Percentiles rank a stretch among this genome's conserved stretches.
phyloP scores from a whole-genome alignment of 345 rosid species.

The Durio zibethinus region DNA sequence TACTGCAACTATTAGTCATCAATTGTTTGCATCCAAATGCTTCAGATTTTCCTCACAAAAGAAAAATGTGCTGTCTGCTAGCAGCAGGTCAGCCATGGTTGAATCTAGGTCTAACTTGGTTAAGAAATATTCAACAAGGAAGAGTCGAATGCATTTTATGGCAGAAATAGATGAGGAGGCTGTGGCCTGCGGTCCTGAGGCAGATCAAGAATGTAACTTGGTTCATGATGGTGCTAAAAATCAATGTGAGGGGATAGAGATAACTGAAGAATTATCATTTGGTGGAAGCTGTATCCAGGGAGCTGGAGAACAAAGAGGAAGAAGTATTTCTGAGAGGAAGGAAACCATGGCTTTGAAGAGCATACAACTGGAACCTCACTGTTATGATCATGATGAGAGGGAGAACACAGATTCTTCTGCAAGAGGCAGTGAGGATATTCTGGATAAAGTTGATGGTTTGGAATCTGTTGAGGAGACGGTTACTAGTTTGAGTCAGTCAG shows the following conservation, averaged over 20 bases:
- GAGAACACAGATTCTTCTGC: slow-evolving; percentile 30
- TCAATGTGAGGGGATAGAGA: slow-evolving; percentile 33
- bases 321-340: slow-evolving; percentile 30
- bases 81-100: slow-evolving; percentile 30
- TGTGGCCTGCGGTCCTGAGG: slow-evolving; percentile 38
- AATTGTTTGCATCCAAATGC: slow-evolving; percentile 28
- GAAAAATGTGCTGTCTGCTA: slow-evolving; percentile 31
- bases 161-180: slow-evolving; percentile 37
- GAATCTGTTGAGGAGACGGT: slow-evolving; percentile 31
- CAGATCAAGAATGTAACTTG: slow-evolving; percentile 37
- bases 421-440: slow-evolving; percentile 19
- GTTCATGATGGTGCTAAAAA: slow-evolving; percentile 31
- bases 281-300: slow-evolving; percentile 20
- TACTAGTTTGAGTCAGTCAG: slow-evolving; percentile 28
- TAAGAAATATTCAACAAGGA: slow-evolving; percentile 34
- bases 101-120: slow-evolving; percentile 25
- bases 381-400: slow-evolving; percentile 19
- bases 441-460: slow-evolving; percentile 21
- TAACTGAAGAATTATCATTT: slow-evolving; percentile 26
- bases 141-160: slow-evolving; percentile 28
- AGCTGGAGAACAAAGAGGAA: slow-evolving; percentile 21
- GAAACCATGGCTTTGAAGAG: slow-evolving; percentile 31
- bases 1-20: slow-evolving; percentile 17
- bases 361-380: slow-evolving; percentile 19
- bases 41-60: slow-evolving; percentile 33